Base-by-base conservation (phyloP, 371 early-diverging fungal genomes). In the Nosema bombycis region DNA sequence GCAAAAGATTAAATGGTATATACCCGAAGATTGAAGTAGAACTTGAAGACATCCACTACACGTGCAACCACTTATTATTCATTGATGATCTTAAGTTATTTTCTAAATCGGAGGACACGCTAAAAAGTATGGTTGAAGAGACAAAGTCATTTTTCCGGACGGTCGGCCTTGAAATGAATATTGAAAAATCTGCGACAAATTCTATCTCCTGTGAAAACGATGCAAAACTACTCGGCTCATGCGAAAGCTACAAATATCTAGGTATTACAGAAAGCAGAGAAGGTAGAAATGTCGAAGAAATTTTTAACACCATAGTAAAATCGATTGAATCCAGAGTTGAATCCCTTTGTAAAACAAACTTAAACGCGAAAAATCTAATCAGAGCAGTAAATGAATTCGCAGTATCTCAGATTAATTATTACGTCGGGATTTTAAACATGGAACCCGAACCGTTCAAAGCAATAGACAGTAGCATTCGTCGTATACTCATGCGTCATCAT, bases 361-460 rank as follows among this genome's bases (percentile, higher is more conserved):
- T 33, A 29, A 63, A 63, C 32, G 30, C 12, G 26, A 63, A 63
- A 33, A 63, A 63, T 63, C 26, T 63, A 63, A 63, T 63, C 32
- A 28, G 33, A 28, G 63, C 21, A 2, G 15, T 63, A n/a, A 63
- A 63, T 29, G 33, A 63, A 33, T 3, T 30, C 32, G 63, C 63
- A 4, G 32, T 63, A 63, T 63, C 30, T n/a, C 30, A 30, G 10
- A 63, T 63, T 6, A 63, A 63, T 15, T 4, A 30, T 63, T 60
- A 60, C 24, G 3, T 60, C 6, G n/a, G 28, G 24, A 10, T 60
- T 60, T 26, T 30, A 3, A 63, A 63, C 26, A 12, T 63, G 3
- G 63, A 63, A 30, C 63, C n/a, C 10, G 32, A 10, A 14, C 30
- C 26, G 6, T 63, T 63, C n/a, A 63, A 63, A 2, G n/a, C 30